Conservation (phyloP, 768 basidiomycete species). For the Leccinum barrowsii region DNA sequence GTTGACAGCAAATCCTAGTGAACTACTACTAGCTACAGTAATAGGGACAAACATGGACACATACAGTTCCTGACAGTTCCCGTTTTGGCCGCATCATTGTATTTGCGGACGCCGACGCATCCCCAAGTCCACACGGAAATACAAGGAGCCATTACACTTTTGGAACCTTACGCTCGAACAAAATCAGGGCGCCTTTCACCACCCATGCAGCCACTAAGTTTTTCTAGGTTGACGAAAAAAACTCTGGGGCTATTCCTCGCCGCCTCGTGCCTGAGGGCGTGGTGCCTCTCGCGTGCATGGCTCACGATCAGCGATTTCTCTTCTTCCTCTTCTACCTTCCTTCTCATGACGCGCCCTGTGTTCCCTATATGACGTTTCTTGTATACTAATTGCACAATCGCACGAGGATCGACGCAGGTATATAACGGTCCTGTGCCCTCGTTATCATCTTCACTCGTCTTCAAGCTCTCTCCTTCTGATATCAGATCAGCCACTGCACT, state of each 20-base stretch:
- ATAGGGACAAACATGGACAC: constrained; percentile 1
- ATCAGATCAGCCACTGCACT: background rate
- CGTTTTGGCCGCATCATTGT: constrained; percentile 24
- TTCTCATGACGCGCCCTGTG: background rate
- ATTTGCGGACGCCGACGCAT: background rate
- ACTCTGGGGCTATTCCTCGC: background rate
- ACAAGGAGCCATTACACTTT: constrained; percentile 10
- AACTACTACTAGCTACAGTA: too few species aligned
- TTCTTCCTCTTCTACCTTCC: background rate
- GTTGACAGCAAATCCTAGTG: too few species aligned
- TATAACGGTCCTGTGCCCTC: background rate
- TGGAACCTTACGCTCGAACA: background rate
- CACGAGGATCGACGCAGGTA: background rate
- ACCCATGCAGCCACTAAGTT: background rate
- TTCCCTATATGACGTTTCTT: constrained; percentile 19
- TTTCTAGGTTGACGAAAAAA: too few species aligned
- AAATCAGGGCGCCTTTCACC: background rate
- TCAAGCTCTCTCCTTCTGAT: constrained; percentile 13
- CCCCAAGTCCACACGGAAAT: constrained; percentile 1
- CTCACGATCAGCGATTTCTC: background rate
- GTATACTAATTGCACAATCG: constrained; percentile 1
- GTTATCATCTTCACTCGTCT: background rate
- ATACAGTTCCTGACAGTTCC: constrained; percentile 22
- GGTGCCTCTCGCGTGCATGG: background rate
- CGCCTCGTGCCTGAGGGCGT: background rate